Base-by-base conservation (phyloP, 1,139 yeast genomes). In the Yamadazyma triangularis region DNA sequence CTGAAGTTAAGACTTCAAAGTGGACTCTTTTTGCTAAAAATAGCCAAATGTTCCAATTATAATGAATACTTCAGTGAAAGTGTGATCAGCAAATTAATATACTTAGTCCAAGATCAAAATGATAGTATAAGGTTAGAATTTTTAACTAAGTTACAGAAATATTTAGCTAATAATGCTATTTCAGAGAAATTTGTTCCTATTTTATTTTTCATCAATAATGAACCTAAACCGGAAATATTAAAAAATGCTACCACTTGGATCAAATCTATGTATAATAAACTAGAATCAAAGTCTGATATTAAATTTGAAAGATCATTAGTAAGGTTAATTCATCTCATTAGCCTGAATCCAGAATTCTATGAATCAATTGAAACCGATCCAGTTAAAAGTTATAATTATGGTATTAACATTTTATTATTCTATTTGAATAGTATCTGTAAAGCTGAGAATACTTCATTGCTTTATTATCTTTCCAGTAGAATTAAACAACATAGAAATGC, bases 401-500 rank as follows among this genome's bases (percentile, higher is more conserved):
- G 82, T 0, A 45, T 73, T 33, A 75, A 75, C 28, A 79, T 79
- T 39, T 55, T 88, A 27, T 46, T 74, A 1, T 82, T 75, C 52
- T 83, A 69, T 41, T 56, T 86, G 34, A 77, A 73, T 28, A 52
- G 74, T 6, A 71, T 86, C 31, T 81, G 83, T 1, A 76, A 70
- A 7, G 68, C 73, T 25, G 84, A 80, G 15, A 88, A 86, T 44
- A 64, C 84, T 18, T 81, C 93, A 2, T 56, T 87, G 38, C 51
- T 88, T 5, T 87, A 78, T 50, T 87, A 88, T 51, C 61, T 86
- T 31, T 79, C 93, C 0, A 84, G 86, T 40, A 67, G 95, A 30
- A 72, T 87, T 18, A 88, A 87, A 50, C 94, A 87, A 50, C 84
- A 80, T 45, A 65, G 79, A 35, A 95, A 86, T 57, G 67, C 65